Evolutionary conservation across 345 rosid species (phyloP).

Genomic region (Barbarea vulgaris): DNA sequence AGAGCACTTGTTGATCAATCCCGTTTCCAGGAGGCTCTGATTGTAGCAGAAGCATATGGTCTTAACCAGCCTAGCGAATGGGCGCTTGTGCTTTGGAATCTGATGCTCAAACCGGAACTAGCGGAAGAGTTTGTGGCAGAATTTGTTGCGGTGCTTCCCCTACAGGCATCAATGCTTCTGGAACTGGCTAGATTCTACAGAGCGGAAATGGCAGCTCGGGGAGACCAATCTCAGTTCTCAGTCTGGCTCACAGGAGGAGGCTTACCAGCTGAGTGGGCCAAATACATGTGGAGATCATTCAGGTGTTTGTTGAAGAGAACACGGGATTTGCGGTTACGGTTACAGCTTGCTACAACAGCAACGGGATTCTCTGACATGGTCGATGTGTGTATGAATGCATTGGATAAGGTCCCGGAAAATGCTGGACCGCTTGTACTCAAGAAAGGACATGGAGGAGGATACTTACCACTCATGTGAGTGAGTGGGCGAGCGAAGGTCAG

Average conservation of each 20-base stretch:
- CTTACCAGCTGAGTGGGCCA: slow-evolving; percentile 95
- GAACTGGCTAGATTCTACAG: slow-evolving; percentile 87
- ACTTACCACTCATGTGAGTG: slow-evolving; percentile 86
- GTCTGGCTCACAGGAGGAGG: slow-evolving; percentile 97
- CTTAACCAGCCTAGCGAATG: slow-evolving; percentile 96
- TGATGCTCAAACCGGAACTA: slow-evolving; percentile 89
- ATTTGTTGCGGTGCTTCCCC: slow-evolving; percentile 92
- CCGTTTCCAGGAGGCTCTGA: slow-evolving; percentile 90
- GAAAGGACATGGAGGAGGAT: slow-evolving; percentile 96
- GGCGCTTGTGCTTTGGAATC: slow-evolving; percentile 94
- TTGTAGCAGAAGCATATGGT: slow-evolving; percentile 95
- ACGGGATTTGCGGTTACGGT: slow-evolving; percentile 68
- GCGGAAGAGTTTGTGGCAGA: slow-evolving; percentile 92
- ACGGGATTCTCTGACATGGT: slow-evolving; percentile 80
- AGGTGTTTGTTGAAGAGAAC: slow-evolving; percentile 89
- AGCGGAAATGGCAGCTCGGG: slow-evolving; percentile 90
- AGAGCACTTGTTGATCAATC: slow-evolving; percentile 85
- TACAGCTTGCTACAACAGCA: slow-evolving; percentile 79
- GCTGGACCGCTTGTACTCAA: slow-evolving; percentile 77
- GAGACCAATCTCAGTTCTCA: slow-evolving; percentile 93
- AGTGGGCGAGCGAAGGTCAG: slow-evolving; percentile 18
- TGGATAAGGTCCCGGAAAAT: slow-evolving; percentile 81
- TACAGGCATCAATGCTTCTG: slow-evolving; percentile 79
- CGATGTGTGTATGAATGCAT: slow-evolving; percentile 53
- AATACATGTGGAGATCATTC: slow-evolving; percentile 82